Percentiles rank a stretch among this genome's conserved stretches.
phyloP scores from a whole-genome alignment of 306 rosid genomes.

The Luffa acutangula region DNA sequence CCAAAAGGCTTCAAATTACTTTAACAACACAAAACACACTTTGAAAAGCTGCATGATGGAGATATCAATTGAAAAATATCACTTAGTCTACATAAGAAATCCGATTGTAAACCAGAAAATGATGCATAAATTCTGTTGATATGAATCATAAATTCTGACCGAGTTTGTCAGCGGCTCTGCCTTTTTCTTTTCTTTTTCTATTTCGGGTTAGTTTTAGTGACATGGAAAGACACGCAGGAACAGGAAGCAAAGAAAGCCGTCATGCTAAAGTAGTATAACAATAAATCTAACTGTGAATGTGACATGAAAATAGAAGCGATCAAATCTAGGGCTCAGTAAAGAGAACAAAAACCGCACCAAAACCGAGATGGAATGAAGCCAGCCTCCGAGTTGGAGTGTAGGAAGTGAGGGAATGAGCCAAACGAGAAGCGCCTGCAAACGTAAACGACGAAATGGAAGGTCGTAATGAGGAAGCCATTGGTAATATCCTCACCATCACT shows the following conservation, averaged over 20 bases:
- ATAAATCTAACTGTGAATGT: background rate
- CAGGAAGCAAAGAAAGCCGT: background rate
- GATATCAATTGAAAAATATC: background rate
- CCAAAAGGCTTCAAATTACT: background rate
- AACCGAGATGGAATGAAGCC: constrained; percentile 28
- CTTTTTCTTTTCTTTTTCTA: background rate
- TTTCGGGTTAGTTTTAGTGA: background rate
- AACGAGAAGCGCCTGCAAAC: constrained; percentile 32
- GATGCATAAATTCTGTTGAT: background rate
- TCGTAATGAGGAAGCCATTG: constrained; percentile 65
- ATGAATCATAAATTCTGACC: background rate
- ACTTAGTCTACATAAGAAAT: background rate
- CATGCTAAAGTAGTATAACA: background rate
- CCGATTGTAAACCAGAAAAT: background rate
- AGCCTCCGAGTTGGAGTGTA: constrained; percentile 32
- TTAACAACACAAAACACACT: background rate
- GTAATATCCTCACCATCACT: constrained; percentile 50
- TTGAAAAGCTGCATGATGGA: background rate
- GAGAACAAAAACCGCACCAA: constrained; percentile 22
- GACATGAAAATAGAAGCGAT: background rate
- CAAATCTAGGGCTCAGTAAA: background rate
- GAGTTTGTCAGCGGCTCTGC: background rate
- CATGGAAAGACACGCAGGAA: background rate
- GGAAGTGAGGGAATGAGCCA: constrained; percentile 29
- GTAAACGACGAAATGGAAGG: constrained; percentile 60